Evolutionary conservation across 345 rosid genomes (phyloP).

Genomic region (Eucalyptus guilfoylei): DNA sequence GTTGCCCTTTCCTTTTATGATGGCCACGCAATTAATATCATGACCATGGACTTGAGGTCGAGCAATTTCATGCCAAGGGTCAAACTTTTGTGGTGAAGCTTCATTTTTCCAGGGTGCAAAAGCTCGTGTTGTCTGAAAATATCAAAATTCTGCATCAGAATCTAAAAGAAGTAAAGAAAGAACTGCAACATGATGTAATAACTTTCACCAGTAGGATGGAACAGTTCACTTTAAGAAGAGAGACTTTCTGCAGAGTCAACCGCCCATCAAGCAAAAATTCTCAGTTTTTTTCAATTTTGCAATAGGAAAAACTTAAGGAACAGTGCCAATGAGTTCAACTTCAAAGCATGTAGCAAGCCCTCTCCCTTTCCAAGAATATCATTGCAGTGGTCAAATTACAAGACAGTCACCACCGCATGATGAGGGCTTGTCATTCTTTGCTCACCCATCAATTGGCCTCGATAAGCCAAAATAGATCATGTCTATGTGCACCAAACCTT

Average conservation of each 20-base stretch:
- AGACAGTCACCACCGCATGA: background rate
- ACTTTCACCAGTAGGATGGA: background rate
- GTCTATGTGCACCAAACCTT: background rate
- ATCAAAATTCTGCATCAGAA: background rate
- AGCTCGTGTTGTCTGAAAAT: constrained; percentile 60
- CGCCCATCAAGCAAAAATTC: background rate
- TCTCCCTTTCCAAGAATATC: background rate
- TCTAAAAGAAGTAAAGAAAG: background rate
- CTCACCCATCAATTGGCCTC: background rate
- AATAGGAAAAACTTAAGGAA: background rate
- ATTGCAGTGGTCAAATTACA: background rate
- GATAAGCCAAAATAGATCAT: background rate
- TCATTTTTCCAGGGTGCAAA: constrained; percentile 74
- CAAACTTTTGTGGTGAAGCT: constrained; percentile 11
- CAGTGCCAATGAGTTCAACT: background rate
- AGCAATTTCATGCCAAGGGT: constrained; percentile 83
- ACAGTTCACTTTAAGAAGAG: background rate
- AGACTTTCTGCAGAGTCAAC: background rate
- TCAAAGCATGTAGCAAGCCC: background rate
- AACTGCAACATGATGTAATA: background rate
- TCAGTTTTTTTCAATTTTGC: background rate
- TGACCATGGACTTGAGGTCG: constrained; percentile 99
- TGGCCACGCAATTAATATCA: constrained; percentile 71
- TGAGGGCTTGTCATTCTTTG: background rate
- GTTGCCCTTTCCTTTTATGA: constrained; percentile 78